A percentile compares a stretch with the other conserved stretches of the same genome.
These are phyloP conservation scores for Blastomyces silverae DNA, from an alignment of 2,329 filamentous ascomycete genomes.

Conservation along the genomic window DNA sequence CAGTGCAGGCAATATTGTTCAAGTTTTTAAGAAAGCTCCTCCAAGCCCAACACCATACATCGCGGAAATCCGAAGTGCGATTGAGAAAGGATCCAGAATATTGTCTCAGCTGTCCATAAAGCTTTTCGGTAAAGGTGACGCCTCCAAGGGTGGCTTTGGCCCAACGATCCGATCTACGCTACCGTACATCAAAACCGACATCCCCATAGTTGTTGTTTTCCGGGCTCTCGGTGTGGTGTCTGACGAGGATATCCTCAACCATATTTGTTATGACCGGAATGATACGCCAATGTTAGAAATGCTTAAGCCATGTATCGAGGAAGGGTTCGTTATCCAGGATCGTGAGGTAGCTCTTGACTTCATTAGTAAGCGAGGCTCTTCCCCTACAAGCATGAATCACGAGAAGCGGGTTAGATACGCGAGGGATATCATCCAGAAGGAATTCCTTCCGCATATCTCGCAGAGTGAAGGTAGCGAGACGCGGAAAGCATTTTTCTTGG, in stretches of 20 bases:
- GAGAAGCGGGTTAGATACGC: constrained; percentile 90
- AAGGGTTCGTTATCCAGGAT: constrained; percentile 93
- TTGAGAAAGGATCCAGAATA: constrained; percentile 90
- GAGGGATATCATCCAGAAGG: constrained; percentile 91
- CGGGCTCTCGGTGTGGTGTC: constrained; percentile 91
- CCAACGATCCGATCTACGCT: constrained; percentile 84
- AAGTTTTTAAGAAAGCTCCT: constrained; percentile 95
- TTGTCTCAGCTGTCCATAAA: constrained; percentile 92
- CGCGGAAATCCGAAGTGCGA: constrained; percentile 90
- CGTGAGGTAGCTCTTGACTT: constrained; percentile 89
- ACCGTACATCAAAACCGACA: constrained; percentile 87
- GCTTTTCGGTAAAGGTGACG: constrained; percentile 76
- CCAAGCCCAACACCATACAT: constrained; percentile 90
- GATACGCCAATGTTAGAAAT: constrained; percentile 98
- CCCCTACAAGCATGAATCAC: constrained; percentile 62
- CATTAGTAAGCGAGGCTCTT: constrained; percentile 83
- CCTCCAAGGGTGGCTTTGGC: constrained; percentile 70
- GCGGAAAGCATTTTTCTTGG: constrained; percentile 93
- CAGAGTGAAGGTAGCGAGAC: constrained; percentile 93
- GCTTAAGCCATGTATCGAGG: constrained; percentile 93
- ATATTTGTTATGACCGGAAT: constrained; percentile 92
- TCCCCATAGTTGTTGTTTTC: constrained; percentile 93
- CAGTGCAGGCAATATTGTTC: constrained; percentile 95
- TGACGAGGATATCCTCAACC: constrained; percentile 95
- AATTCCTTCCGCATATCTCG: constrained; percentile 92